Evolutionary conservation across 2,329 filamentous ascomycete genomes (phyloP).

Genomic region (Periconia sp.): DNA sequence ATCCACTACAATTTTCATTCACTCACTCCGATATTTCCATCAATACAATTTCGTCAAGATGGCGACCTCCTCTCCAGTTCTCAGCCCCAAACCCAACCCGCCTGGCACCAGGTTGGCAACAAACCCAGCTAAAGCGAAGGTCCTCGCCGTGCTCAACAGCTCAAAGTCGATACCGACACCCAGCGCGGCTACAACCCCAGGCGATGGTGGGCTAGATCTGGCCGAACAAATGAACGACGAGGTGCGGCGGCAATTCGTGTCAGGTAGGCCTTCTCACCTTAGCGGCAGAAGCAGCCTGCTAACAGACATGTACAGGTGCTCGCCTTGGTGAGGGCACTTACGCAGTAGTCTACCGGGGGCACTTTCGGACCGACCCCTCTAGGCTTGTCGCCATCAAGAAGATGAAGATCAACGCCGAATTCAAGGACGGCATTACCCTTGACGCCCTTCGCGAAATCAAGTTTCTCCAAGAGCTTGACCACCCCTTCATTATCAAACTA

Average conservation of each 20-base stretch:
- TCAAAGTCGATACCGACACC: constrained; percentile 20
- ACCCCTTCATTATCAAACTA: constrained; percentile 94
- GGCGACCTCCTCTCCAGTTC: constrained; percentile 33
- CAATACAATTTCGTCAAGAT: not conserved
- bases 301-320: constrained; percentile 66
- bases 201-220: constrained; percentile 43
- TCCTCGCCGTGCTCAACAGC: constrained; percentile 39
- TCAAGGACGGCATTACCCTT: constrained; percentile 88
- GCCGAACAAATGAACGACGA: constrained; percentile 57
- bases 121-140: constrained; percentile 34
- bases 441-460: constrained; percentile 96
- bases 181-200: constrained; percentile 20
- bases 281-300: constrained; percentile 2
- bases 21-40: not conserved
- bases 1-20: constrained; percentile 1
- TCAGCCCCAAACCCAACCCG: constrained; percentile 35
- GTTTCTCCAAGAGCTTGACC: constrained; percentile 89
- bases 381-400: constrained; percentile 90
- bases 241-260: constrained; percentile 83
- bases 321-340: constrained; percentile 97
- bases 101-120: constrained; percentile 19
- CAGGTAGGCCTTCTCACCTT: constrained; percentile 60
- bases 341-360: constrained; percentile 90
- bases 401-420: constrained; percentile 86
- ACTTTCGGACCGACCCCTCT: constrained; percentile 73